Conservation (phyloP, 331 rosid genomes). For the Acacia pycnantha region DNA sequence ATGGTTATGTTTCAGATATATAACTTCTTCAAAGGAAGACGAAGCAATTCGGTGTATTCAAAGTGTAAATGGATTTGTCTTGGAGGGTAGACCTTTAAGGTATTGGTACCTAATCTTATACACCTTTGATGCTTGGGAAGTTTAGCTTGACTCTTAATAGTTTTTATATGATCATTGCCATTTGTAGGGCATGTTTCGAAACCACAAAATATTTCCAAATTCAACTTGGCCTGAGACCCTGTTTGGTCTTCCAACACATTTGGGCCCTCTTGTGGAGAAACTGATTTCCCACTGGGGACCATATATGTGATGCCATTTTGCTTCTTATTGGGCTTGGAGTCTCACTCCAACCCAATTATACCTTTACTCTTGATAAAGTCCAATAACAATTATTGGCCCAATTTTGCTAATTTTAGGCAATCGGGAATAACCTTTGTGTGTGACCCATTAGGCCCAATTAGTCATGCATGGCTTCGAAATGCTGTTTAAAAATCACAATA, state of each 20-base stretch:
- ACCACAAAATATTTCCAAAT: conserved; percentile 97
- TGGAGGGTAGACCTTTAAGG: conserved; percentile 93
- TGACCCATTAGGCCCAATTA: no score
- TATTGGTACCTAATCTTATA: conserved; percentile 25
- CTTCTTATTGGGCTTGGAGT: no score
- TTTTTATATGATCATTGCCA: not conserved
- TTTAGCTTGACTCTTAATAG: not conserved
- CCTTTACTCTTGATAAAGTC: no score
- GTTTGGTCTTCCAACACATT: no score
- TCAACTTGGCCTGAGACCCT: no score
- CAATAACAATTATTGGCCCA: no score
- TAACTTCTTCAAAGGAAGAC: conserved; percentile 93
- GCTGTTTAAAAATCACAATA: not conserved
- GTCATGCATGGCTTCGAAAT: conserved; percentile 98
- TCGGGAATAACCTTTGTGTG: no score
- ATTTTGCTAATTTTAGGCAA: no score
- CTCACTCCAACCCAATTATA: no score
- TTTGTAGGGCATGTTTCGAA: conserved; percentile 91
- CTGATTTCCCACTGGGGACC: no score
- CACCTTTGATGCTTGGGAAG: conserved; percentile 11
- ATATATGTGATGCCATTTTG: no score
- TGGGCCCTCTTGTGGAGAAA: no score
- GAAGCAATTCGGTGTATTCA: conserved; percentile 98
- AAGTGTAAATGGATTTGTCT: conserved; percentile 95
- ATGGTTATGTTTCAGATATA: conserved; percentile 75